Percentiles rank a stretch among this genome's conserved stretches.
Evolutionary conservation across 2,329 filamentous ascomycete species (phyloP).

Genomic region (Exophiala xenobiotica): DNA sequence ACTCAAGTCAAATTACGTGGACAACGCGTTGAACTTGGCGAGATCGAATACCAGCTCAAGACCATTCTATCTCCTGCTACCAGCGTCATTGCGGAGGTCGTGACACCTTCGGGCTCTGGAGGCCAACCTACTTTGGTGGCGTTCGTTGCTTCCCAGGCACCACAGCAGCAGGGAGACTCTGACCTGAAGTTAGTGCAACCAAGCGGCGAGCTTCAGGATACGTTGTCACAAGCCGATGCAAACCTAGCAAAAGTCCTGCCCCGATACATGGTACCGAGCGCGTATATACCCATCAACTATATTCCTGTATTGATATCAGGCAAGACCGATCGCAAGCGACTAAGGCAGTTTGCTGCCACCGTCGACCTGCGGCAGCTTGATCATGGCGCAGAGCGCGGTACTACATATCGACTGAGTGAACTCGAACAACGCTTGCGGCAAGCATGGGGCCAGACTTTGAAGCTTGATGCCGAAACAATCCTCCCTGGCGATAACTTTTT

Average conservation of each 20-base stretch:
- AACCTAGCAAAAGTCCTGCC: conserved; percentile 33
- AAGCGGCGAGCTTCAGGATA: conserved; percentile 5
- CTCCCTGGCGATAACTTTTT: conserved; percentile 37
- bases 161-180: background rate
- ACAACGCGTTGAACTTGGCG: conserved; percentile 45
- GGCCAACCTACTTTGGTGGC: conserved; percentile 49
- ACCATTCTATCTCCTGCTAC: conserved; percentile 41
- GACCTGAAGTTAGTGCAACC: conserved; percentile 5
- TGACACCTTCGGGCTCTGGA: conserved; percentile 44
- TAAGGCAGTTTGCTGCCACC: conserved; percentile 28
- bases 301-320: conserved; percentile 37
- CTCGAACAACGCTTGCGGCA: conserved; percentile 7
- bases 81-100: conserved; percentile 51
- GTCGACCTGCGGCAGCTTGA: conserved; percentile 37
- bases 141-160: conserved; percentile 35
- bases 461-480: conserved; percentile 38
- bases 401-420: conserved; percentile 6
- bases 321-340: conserved; percentile 38
- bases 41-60: conserved; percentile 40
- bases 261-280: conserved; percentile 37
- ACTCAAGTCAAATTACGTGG: conserved; percentile 44
- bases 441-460: conserved; percentile 38
- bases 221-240: conserved; percentile 20
- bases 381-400: conserved; percentile 16
- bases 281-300: conserved; percentile 36